Conservation (phyloP, 2,329 filamentous ascomycete species). For the Trichophyton equinum region DNA sequence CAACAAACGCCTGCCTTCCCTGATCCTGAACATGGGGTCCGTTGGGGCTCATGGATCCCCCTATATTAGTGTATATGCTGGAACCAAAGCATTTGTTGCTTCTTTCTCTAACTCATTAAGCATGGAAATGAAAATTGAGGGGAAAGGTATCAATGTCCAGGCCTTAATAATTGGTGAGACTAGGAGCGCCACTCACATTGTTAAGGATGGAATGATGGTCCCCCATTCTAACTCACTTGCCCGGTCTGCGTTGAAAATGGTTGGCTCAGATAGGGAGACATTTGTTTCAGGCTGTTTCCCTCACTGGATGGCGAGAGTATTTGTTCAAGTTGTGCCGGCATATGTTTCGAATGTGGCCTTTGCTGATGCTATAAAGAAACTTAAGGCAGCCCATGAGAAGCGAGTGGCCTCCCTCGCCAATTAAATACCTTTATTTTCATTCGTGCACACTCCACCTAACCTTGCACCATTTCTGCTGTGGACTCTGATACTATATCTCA, state of each 20-base stretch:
- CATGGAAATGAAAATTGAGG: constrained; percentile 33
- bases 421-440: not conserved
- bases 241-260: constrained; percentile 21
- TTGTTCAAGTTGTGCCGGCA: constrained; percentile 6
- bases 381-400: not conserved
- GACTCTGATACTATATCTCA: too few relatives aligned
- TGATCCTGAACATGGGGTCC: constrained; percentile 43
- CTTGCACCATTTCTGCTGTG: too few relatives aligned
- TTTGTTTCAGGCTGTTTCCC: constrained; percentile 23
- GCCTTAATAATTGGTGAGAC: constrained; percentile 26
- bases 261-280: constrained; percentile 23
- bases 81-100: constrained; percentile 36
- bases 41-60: constrained; percentile 36
- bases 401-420: not conserved
- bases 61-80: constrained; percentile 35
- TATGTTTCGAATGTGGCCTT: not conserved
- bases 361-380: not conserved
- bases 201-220: constrained; percentile 17
- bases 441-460: too few relatives aligned
- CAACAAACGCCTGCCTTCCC: constrained; percentile 22
- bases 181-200: constrained; percentile 18
- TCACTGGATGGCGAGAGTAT: constrained; percentile 20
- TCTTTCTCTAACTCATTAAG: constrained; percentile 30
- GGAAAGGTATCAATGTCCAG: constrained; percentile 29
- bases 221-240: constrained; percentile 23